These are phyloP conservation scores for Aquilaria agallochum DNA, from an alignment of 441 rosid genomes.

Conservation along the genomic window DNA sequence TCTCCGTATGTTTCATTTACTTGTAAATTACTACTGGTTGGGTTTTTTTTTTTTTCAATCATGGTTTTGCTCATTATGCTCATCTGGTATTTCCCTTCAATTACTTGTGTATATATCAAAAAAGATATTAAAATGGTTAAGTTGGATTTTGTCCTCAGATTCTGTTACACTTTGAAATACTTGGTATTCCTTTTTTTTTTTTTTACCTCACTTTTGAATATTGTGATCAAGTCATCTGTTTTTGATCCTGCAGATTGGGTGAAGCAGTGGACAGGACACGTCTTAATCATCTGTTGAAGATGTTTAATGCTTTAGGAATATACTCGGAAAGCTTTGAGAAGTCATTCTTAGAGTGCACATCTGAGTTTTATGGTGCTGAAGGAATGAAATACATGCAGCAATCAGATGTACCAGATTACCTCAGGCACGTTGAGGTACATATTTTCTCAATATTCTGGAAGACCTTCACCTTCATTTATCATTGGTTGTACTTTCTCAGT, in stretches of 20 bases:
- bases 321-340: conserved; percentile 94
- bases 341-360: conserved; percentile 87
- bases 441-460: background rate
- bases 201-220: background rate
- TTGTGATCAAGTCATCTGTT: conserved; percentile 3
- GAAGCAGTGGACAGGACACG: conserved; percentile 92
- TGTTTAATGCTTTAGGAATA: conserved; percentile 97
- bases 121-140: too few relatives aligned
- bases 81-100: background rate
- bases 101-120: background rate
- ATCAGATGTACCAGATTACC: conserved; percentile 93
- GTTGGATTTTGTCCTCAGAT: too few relatives aligned
- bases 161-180: too few relatives aligned
- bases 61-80: too few relatives aligned
- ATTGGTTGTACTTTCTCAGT: too few relatives aligned
- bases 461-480: too few relatives aligned
- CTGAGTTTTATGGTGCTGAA: conserved; percentile 95
- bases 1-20: too few relatives aligned
- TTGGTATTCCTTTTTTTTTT: too few relatives aligned
- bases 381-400: conserved; percentile 98
- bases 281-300: conserved; percentile 92
- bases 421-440: conserved; percentile 95
- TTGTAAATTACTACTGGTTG: background rate
- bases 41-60: background rate
- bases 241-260: conserved; percentile 55